Percentiles rank a stretch among this genome's conserved stretches.
Evolutionary conservation across 2,329 filamentous ascomycete genomes (phyloP).

Genomic region (Diatrype stigma): DNA sequence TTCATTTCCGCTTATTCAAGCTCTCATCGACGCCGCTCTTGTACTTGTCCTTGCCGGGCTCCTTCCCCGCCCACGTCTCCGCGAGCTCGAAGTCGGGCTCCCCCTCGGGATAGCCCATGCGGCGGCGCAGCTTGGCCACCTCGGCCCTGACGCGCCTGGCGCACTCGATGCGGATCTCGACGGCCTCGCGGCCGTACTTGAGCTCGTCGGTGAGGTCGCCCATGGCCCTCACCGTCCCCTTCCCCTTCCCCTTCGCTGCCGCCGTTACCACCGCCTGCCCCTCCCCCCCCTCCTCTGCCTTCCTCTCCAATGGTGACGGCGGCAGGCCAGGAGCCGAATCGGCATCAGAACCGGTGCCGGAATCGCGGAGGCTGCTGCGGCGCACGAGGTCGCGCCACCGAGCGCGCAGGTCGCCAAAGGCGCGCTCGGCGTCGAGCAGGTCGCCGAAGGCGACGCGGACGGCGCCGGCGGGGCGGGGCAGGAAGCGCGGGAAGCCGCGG

Average conservation of each 20-base stretch:
- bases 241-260: conserved; percentile 31
- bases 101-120: conserved; percentile 72
- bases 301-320: too few relatives aligned
- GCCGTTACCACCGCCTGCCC: neutral
- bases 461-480: conserved; percentile 66
- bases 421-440: conserved; percentile 64
- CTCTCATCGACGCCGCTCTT: conserved; percentile 53
- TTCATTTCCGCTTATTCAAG: conserved; percentile 29
- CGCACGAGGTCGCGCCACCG: conserved; percentile 68
- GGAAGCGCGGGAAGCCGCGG: conserved; percentile 71
- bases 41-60: conserved; percentile 44
- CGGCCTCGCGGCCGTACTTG: conserved; percentile 68
- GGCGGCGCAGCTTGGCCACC: conserved; percentile 71
- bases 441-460: conserved; percentile 76
- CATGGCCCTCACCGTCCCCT: conserved; percentile 36
- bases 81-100: conserved; percentile 72
- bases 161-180: conserved; percentile 73
- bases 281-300: too few relatives aligned
- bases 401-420: conserved; percentile 73
- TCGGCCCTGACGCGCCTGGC: conserved; percentile 73
- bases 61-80: conserved; percentile 70
- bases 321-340: too few relatives aligned
- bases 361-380: conserved; percentile 8
- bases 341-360: too few relatives aligned
- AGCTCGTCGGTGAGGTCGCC: conserved; percentile 66